These are phyloP conservation scores for Astrephomene gubernaculifera DNA, from an alignment of 139 green algal genomes.

Conservation along the genomic window DNA sequence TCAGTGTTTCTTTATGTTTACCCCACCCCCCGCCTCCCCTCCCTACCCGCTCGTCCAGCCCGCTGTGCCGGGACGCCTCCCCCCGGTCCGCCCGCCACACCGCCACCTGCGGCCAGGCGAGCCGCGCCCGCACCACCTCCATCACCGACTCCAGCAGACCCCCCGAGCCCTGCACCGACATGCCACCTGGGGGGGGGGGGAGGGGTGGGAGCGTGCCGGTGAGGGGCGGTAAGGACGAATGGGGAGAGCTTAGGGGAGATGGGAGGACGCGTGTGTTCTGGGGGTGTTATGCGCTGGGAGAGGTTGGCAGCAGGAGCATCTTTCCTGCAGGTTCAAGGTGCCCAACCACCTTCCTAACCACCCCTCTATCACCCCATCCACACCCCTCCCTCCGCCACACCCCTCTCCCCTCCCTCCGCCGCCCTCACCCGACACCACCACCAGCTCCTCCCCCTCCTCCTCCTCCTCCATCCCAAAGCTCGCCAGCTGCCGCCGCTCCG, in stretches of 20 bases:
- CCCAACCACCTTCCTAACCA: not conserved
- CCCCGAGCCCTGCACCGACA: not conserved
- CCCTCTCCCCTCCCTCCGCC: not conserved
- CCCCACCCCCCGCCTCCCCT: not conserved
- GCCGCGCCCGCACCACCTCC: not conserved
- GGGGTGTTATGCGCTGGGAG: not conserved
- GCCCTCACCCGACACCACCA: conserved; percentile 14
- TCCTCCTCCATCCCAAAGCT: not conserved
- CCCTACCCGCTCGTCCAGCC: conserved; percentile 12
- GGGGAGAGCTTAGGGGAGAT: not conserved
- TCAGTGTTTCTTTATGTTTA: not conserved
- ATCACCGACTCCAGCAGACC: not conserved
- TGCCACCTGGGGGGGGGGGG: not conserved
- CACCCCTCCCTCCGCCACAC: not conserved
- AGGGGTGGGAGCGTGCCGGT: not conserved
- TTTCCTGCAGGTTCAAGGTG: not conserved
- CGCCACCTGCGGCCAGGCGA: conserved; percentile 11
- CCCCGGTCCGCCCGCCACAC: not conserved
- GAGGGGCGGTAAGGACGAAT: not conserved
- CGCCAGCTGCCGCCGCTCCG: not conserved
- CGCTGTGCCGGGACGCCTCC: not conserved
- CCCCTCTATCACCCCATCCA: not conserved
- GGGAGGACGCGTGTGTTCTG: not conserved
- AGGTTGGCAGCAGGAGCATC: not conserved
- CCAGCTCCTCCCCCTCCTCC: not conserved